Evolutionary conservation across 2,329 filamentous ascomycete genomes (phyloP).

Genomic region (Cladophialophora bantiana): DNA sequence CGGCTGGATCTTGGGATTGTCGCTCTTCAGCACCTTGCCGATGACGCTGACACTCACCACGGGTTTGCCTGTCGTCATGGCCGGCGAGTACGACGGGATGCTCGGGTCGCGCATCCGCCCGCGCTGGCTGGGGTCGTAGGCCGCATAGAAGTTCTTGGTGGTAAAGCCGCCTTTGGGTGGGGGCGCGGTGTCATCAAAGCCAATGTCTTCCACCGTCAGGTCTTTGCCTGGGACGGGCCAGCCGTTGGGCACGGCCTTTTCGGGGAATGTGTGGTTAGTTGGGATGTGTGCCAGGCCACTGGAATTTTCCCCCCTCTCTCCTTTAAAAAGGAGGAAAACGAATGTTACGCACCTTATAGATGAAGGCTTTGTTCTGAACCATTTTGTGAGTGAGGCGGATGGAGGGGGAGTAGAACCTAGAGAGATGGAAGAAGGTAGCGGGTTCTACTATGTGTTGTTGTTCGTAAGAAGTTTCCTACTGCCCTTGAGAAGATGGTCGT

Average conservation of each 20-base stretch:
- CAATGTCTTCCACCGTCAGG: slow-evolving; percentile 69
- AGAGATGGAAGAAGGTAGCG: neutral
- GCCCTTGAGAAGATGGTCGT: neutral
- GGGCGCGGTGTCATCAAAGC: slow-evolving; percentile 68
- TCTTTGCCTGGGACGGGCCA: slow-evolving; percentile 74
- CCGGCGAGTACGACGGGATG: slow-evolving; percentile 67
- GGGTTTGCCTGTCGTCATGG: slow-evolving; percentile 65
- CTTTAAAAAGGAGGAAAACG: too few species aligned
- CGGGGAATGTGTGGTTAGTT: neutral
- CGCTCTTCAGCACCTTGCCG: slow-evolving; percentile 70
- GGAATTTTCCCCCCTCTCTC: neutral
- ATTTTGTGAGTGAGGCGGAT: slow-evolving; percentile 19
- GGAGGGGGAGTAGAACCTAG: neutral
- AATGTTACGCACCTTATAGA: slow-evolving; percentile 64
- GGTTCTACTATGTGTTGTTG: neutral
- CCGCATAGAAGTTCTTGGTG: slow-evolving; percentile 71
- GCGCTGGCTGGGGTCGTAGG: slow-evolving; percentile 79
- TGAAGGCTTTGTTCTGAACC: slow-evolving; percentile 72
- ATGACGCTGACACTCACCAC: slow-evolving; percentile 65
- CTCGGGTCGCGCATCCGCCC: slow-evolving; percentile 71
- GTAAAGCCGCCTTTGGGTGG: slow-evolving; percentile 66
- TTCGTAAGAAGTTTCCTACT: neutral
- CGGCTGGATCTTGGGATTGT: slow-evolving; percentile 63
- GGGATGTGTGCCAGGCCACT: neutral
- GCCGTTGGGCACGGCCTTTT: slow-evolving; percentile 64